These are phyloP conservation scores for Globisporangium iwayamae DNA, from an alignment of 352 stramenopile species.

Conservation along the genomic window DNA sequence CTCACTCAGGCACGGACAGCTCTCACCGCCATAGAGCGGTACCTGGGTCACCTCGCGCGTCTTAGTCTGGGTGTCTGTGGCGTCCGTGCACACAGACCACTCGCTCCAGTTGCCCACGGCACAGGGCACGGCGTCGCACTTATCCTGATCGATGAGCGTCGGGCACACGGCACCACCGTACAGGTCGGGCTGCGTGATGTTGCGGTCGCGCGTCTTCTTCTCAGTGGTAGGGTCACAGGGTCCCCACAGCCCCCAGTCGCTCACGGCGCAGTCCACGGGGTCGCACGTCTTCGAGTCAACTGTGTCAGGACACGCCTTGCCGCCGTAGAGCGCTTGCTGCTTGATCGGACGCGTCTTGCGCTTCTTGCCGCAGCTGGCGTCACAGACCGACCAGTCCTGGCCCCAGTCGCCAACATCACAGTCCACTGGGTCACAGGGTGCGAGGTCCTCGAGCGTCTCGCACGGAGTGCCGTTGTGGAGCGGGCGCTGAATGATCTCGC, in stretches of 20 bases:
- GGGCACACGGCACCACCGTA: slow-evolving; percentile 54
- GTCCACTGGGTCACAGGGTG: slow-evolving; percentile 37
- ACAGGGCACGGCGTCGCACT: slow-evolving; percentile 50
- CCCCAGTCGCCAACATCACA: slow-evolving; percentile 39
- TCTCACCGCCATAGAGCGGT: slow-evolving; percentile 32
- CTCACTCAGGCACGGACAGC: slow-evolving; percentile 25
- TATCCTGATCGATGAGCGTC: slow-evolving; percentile 26
- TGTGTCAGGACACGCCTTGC: slow-evolving; percentile 27
- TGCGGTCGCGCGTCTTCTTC: slow-evolving; percentile 35
- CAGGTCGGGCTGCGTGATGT: slow-evolving; percentile 36
- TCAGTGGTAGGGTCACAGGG: slow-evolving; percentile 22
- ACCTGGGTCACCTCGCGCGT: slow-evolving; percentile 27
- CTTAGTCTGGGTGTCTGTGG: slow-evolving; percentile 29
- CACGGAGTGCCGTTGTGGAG: slow-evolving; percentile 31
- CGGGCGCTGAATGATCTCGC: slow-evolving; percentile 28
- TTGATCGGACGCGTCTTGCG: slow-evolving; percentile 37
- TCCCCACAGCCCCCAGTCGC: slow-evolving; percentile 32
- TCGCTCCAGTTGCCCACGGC: slow-evolving; percentile 36
- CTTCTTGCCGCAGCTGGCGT: slow-evolving; percentile 25
- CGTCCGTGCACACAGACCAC: slow-evolving; percentile 48
- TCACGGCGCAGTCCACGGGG: slow-evolving; percentile 43
- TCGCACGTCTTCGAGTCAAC: slow-evolving; percentile 37
- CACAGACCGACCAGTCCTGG: slow-evolving; percentile 29
- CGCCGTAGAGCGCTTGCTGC: slow-evolving; percentile 33
- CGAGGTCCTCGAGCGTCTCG: slow-evolving; percentile 30